phyloP scores from a whole-genome alignment of 2,329 filamentous ascomycete genomes.

The Magnaporthiopsis incrustans region DNA sequence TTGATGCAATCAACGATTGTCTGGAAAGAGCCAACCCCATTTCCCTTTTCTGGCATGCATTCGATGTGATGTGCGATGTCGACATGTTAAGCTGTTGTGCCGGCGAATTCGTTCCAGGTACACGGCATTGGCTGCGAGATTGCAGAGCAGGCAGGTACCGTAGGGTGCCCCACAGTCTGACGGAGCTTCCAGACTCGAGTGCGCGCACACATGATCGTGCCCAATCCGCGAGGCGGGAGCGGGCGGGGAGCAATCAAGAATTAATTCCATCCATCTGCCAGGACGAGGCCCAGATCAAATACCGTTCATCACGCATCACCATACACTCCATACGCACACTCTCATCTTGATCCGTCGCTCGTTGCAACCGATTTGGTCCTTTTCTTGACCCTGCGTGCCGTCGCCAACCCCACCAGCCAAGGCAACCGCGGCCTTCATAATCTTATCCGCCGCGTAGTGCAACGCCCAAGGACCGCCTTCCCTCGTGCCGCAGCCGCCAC shows the following conservation, averaged over 20 bases:
- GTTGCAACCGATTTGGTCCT: not conserved
- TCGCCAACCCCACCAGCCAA: not conserved
- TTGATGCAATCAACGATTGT: not conserved
- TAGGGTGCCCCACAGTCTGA: not conserved
- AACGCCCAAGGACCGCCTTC: not conserved
- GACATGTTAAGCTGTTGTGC: not conserved
- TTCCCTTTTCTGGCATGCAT: too few relatives aligned
- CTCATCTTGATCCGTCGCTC: not conserved
- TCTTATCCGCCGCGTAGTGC: not conserved
- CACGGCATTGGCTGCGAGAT: not conserved
- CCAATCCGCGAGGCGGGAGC: not conserved
- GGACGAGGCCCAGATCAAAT: too few relatives aligned
- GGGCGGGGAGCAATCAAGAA: not conserved
- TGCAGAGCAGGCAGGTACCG: too few relatives aligned
- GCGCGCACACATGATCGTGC: not conserved
- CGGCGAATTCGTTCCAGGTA: not conserved
- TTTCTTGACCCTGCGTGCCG: not conserved
- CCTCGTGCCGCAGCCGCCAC: not conserved
- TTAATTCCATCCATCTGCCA: not conserved
- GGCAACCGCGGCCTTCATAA: not conserved
- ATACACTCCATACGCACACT: not conserved
- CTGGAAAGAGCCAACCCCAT: not conserved
- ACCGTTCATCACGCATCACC: not conserved
- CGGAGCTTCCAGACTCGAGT: not conserved
- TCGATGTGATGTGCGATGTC: too few relatives aligned